phyloP scores from a whole-genome alignment of 1,139 yeast species.

The Citeromyces siamensis region DNA sequence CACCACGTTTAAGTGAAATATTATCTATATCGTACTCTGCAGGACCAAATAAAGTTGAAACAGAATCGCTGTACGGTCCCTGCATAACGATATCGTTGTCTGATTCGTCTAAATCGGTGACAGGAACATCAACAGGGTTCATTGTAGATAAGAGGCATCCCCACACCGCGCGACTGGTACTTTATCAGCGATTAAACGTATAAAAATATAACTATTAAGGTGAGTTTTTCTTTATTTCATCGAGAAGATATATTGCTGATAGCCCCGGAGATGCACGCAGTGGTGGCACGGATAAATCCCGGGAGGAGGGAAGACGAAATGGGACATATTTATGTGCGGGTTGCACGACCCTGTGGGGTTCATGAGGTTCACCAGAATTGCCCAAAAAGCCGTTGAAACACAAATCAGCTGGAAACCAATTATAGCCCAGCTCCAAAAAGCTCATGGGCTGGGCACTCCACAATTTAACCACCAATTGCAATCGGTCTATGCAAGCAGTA shows the following conservation, averaged over 20 bases:
- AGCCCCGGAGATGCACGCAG: no score
- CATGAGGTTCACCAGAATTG: background rate
- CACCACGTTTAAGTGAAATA: slow-evolving; percentile 12
- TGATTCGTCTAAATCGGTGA: slow-evolving; percentile 41
- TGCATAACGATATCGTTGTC: slow-evolving; percentile 29
- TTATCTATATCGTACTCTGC: slow-evolving; percentile 11
- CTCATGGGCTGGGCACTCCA: slow-evolving; percentile 1
- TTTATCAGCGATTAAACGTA: no score
- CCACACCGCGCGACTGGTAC: no score
- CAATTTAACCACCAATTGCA: background rate
- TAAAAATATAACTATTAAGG: no score
- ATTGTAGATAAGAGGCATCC: no score
- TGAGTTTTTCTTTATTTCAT: no score
- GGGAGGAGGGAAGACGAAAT: no score
- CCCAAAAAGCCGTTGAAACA: background rate
- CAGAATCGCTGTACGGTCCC: slow-evolving; percentile 24
- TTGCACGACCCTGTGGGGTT: slow-evolving; percentile 14
- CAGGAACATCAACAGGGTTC: slow-evolving; percentile 35
- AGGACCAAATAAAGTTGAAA: slow-evolving; percentile 5
- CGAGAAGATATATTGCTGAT: no score
- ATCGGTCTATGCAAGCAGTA: background rate
- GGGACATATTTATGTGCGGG: background rate
- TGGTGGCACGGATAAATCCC: no score
- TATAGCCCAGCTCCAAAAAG: background rate
- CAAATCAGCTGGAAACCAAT: background rate